Evolutionary conservation across 2,329 filamentous ascomycete genomes (phyloP), one percentile per base, ranked within the genome.

Genomic region (Cladophialophora chaetospira): DNA sequence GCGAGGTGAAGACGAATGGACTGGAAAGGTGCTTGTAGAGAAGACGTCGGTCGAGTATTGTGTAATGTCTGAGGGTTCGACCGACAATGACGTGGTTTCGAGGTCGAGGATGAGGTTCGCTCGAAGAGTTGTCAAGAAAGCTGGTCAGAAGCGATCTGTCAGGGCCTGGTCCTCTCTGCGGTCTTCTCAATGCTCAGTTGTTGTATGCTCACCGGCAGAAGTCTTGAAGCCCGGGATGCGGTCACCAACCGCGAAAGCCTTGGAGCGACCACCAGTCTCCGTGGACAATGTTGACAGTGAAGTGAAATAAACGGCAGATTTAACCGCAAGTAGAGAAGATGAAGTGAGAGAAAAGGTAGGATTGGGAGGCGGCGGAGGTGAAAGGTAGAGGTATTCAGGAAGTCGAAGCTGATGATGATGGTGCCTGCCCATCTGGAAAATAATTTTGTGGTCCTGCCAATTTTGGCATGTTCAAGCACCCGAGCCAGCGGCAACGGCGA

Each of bases 81-180:
- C 78, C 58, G 83, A 80, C 46, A 87, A 86, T 42, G 85, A 82
- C 62, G 84, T 75, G 60, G 79, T 85, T 43, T 78, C 75, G 28
- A 77, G 75, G 65, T 75, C 78, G 68, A 93, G 84, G 66, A 87
- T 86, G 53, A 94, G 82, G 69, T 94, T 94, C 62, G 88, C 88
- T 65, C 88, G 85, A 13, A 94, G 80, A 65, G 90, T 93, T 54
- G 85, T 88, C 73, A 94, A 88, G 77, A 94, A 94, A 23, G 89
- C 89, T 94, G 52, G 52, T 35, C 31, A 9, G 45, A 44, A n/a
- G 11, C 13, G n/a, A 44, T 25, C 42, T 25, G 42, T 44, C 23
- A 44, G 42, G 23, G 23, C 42, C n/a, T n/a, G 5, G 23, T 26
- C 23, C 15, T 10, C 6, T 10, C 11, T 42, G 35, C 6, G 36